A percentile compares a stretch with the other conserved stretches of the same genome.
phyloP scores from a whole-genome alignment of 208 protist species.

The Trypanosoma boissoni region DNA sequence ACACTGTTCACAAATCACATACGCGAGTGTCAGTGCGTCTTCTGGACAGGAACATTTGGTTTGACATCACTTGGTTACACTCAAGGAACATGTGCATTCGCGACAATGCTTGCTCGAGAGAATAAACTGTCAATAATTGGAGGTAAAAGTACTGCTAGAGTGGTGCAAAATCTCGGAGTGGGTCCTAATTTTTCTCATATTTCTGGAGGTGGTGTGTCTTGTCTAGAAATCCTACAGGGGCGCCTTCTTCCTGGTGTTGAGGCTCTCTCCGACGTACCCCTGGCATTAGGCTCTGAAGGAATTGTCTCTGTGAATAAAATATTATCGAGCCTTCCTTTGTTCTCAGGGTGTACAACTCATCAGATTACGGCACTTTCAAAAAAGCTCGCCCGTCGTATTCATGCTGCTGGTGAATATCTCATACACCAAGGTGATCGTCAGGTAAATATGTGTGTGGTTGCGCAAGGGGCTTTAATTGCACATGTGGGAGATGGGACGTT shows the following conservation, averaged over 20 bases:
- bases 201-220: conserved; percentile 97
- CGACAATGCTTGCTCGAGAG: conserved; percentile 40
- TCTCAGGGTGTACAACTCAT: conserved; percentile 70
- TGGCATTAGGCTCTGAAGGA: conserved; percentile 29
- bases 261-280: conserved; percentile 69
- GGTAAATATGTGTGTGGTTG: conserved; percentile 62
- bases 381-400: conserved; percentile 59
- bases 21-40: conserved; percentile 80
- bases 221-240: conserved; percentile 97
- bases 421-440: conserved; percentile 57
- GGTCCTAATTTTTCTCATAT: conserved; percentile 89
- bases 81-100: conserved; percentile 61
- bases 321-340: conserved; percentile 63
- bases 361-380: conserved; percentile 52
- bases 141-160: conserved; percentile 43
- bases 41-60: conserved; percentile 96
- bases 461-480: conserved; percentile 57
- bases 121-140: conserved; percentile 60
- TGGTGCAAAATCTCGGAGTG: conserved; percentile 37
- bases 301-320: conserved; percentile 58
- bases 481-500: conserved; percentile 46
- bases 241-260: conserved; percentile 83
- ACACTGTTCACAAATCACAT: conserved; percentile 80
- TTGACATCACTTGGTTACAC: conserved; percentile 91
- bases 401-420: conserved; percentile 73